Base-by-base conservation (phyloP, 345 rosid genomes). In the Citrus sinensis region DNA sequence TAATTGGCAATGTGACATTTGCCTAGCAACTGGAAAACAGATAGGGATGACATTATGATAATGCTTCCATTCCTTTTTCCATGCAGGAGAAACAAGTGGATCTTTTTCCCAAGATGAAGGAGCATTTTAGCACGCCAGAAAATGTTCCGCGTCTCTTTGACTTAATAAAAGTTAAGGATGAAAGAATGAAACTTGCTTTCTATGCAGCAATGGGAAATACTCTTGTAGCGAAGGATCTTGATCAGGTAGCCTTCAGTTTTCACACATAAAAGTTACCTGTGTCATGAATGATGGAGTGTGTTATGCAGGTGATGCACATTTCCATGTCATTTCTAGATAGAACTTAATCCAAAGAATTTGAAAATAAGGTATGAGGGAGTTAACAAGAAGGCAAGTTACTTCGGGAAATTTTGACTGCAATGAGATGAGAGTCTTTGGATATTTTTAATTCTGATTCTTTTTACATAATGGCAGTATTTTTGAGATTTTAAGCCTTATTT, bases 101-200 rank as follows among this genome's bases (percentile, higher is more conserved):
- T 74, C 92, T 83, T 81, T 85, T 87, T 58, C 83, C 82, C n/a
- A 92, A 87, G 78, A 55, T 89, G 80, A 92, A 88, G 85, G 89
- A 88, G 82, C 88, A 76, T 37, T 88, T 91, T 81, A 87, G 81
- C 88, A 88, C 93, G 67, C 97, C 99, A 9, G 97, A 94, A 86
- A 94, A 94, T 17, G 94, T 89, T 83, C 97, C 94, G 32, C 97
- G 97, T 70, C 98, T 96, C 76, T 92, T 92, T 90, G 98, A 96
- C 85, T 86, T 94, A 68, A 86, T 95, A 70, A 87, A 89, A 83
- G 97, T 94, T 83, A 83, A 85, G 76, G 97, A 95, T 87, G 98
- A 93, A 80, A 90, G 95, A 81, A 89, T 93, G 93, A 95, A 88
- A 80, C 97, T 92, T 84, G 98, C 99, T 68, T 95, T 95, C 82